A percentile compares a stretch with the other conserved stretches of the same genome.
Conservation (phyloP, 345 rosid genomes). For the Aegle marmelos region DNA sequence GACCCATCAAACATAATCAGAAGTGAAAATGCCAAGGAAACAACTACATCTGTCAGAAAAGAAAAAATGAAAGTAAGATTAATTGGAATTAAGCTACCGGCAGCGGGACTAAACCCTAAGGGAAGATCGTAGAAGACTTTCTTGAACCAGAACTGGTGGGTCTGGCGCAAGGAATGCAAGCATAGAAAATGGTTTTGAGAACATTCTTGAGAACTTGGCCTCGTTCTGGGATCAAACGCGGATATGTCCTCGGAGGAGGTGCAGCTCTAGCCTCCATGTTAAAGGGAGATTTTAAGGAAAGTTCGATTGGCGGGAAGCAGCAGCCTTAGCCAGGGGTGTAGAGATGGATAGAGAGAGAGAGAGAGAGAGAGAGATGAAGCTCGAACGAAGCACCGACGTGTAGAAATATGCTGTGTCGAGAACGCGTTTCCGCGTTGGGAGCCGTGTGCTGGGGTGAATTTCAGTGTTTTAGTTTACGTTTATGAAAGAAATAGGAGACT, state of each 20-base stretch:
- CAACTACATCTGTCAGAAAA: too few relatives aligned
- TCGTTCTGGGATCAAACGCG: constrained; percentile 43
- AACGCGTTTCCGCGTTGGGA: neutral
- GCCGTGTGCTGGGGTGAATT: neutral
- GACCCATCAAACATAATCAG: neutral
- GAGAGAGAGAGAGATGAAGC: neutral
- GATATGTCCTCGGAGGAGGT: neutral
- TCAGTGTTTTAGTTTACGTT: too few relatives aligned
- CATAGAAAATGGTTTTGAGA: constrained; percentile 19
- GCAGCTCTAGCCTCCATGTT: neutral
- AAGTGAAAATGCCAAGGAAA: neutral
- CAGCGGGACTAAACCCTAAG: neutral
- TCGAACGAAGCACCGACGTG: neutral
- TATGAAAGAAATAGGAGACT: too few relatives aligned
- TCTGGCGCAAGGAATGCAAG: constrained; percentile 20
- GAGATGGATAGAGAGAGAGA: neutral
- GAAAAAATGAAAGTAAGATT: neutral
- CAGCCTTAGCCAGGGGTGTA: neutral
- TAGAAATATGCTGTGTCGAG: neutral
- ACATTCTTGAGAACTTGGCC: constrained; percentile 42
- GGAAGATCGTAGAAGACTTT: neutral
- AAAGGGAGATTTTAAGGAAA: neutral
- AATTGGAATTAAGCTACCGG: neutral
- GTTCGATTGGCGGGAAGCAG: neutral
- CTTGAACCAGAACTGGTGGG: neutral